Conservation (phyloP, 306 rosid genomes). For the Prunus kanzakura region DNA sequence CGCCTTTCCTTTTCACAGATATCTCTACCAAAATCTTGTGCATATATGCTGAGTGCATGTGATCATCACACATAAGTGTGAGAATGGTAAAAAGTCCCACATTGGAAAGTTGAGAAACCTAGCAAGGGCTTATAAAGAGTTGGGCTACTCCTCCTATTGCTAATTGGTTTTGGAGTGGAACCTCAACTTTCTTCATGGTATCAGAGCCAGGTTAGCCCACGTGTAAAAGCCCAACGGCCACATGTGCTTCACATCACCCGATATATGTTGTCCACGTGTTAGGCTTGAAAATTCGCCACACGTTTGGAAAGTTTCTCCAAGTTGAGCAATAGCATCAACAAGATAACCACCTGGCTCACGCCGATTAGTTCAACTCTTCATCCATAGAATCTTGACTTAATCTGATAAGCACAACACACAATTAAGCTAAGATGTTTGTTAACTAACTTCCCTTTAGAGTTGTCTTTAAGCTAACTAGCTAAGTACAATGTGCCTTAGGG, state of each 20-base stretch:
- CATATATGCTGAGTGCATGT: neutral
- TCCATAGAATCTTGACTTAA: neutral
- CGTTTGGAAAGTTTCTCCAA: neutral
- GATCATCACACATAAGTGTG: neutral
- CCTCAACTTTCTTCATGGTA: too few relatives aligned
- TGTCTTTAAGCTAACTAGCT: neutral
- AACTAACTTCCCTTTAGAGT: neutral
- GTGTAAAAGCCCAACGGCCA: too few relatives aligned
- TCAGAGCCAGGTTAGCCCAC: too few relatives aligned
- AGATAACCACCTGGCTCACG: neutral
- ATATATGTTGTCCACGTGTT: too few relatives aligned
- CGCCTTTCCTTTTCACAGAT: constrained; percentile 6
- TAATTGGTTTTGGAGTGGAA: too few relatives aligned
- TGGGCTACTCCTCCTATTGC: too few relatives aligned
- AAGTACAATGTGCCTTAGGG: neutral
- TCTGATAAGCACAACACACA: neutral
- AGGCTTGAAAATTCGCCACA: too few relatives aligned
- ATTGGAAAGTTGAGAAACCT: too few relatives aligned
- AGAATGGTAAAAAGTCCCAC: too few relatives aligned
- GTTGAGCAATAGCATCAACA: neutral
- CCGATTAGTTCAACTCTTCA: neutral
- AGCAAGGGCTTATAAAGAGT: too few relatives aligned
- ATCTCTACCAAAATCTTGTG: neutral
- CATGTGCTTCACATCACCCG: too few relatives aligned
- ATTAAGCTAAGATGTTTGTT: neutral